A percentile compares a stretch with the other conserved stretches of the same genome.
These are phyloP conservation scores for Lophiostoma macrostomum DNA, from an alignment of 495 filamentous ascomycete genomes.

Conservation along the genomic window DNA sequence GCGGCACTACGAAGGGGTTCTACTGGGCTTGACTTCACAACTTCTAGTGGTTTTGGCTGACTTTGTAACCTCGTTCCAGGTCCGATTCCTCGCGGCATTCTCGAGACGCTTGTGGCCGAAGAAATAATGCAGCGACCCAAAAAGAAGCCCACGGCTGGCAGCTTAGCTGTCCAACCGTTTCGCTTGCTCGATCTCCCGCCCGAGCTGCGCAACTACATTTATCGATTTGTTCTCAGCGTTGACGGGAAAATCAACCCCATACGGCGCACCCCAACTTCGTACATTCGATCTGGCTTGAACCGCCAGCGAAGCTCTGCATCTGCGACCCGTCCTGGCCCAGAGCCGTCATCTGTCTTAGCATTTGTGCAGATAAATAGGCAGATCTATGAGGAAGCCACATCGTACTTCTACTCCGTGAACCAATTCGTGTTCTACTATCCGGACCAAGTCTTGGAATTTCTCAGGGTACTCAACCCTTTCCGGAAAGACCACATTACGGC, in stretches of 20 bases:
- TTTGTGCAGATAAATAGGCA: slow-evolving; percentile 8
- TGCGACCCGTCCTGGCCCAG: not conserved
- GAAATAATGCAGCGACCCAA: slow-evolving; percentile 16
- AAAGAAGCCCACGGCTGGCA: not conserved
- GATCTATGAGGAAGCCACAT: slow-evolving; percentile 1
- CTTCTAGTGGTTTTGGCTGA: no score
- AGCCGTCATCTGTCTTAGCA: not conserved
- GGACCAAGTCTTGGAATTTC: slow-evolving; percentile 1
- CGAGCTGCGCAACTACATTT: slow-evolving; percentile 13
- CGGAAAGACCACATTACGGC: not conserved
- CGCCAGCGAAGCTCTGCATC: not conserved
- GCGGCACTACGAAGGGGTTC: not conserved
- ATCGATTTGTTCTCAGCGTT: not conserved
- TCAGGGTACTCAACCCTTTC: not conserved
- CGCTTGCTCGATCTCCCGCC: slow-evolving; percentile 10
- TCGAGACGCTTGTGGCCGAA: slow-evolving; percentile 19
- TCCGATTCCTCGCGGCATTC: slow-evolving; percentile 16
- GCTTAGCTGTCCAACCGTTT: not conserved
- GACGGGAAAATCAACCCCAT: slow-evolving; percentile 7
- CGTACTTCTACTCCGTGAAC: slow-evolving; percentile 3
- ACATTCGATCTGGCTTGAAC: not conserved
- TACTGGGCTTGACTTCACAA: no score
- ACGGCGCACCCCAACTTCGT: not conserved
- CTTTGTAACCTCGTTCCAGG: not conserved
- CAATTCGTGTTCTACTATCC: slow-evolving; percentile 18